phyloP scores from a whole-genome alignment of 176 grass and related monocot species.

The Themeda triandra region DNA sequence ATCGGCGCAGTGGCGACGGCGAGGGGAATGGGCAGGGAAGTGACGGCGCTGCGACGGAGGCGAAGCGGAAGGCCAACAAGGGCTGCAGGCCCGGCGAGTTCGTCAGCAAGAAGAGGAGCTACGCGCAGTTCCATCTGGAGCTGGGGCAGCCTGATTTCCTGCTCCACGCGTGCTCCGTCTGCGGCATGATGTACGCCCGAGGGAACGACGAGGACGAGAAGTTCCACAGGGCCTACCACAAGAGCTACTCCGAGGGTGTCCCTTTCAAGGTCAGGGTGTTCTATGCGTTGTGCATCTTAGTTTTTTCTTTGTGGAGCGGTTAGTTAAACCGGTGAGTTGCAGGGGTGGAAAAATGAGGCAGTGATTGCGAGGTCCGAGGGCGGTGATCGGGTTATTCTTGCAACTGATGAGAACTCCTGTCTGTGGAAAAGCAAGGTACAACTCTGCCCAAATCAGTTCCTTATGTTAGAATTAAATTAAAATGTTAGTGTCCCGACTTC shows the following conservation, averaged over 20 bases:
- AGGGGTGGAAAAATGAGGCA: constrained; percentile 78
- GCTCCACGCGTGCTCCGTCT: constrained; percentile 67
- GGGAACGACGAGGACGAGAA: constrained; percentile 83
- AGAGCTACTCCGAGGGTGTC: constrained; percentile 63
- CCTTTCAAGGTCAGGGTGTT: constrained; percentile 55
- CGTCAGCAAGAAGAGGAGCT: constrained; percentile 74
- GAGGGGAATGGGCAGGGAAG: neutral
- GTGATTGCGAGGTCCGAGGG: constrained; percentile 41
- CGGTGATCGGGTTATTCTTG: constrained; percentile 49
- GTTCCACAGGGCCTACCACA: constrained; percentile 72
- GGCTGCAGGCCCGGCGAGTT: constrained; percentile 16
- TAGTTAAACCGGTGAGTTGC: constrained; percentile 11
- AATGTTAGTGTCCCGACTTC: neutral
- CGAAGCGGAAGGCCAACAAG: constrained; percentile 12
- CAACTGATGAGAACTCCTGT: constrained; percentile 32
- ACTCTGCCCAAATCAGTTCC: neutral
- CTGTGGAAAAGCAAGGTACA: constrained; percentile 50
- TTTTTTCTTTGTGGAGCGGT: neutral
- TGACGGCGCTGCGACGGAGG: neutral
- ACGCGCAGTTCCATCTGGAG: constrained; percentile 86
- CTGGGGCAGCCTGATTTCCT: constrained; percentile 87
- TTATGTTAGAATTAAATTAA: neutral
- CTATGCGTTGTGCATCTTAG: neutral
- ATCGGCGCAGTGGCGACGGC: constrained; percentile 1
- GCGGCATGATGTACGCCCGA: constrained; percentile 78